Conservation (phyloP, 345 rosid genomes). For the Heritiera littoralis region DNA sequence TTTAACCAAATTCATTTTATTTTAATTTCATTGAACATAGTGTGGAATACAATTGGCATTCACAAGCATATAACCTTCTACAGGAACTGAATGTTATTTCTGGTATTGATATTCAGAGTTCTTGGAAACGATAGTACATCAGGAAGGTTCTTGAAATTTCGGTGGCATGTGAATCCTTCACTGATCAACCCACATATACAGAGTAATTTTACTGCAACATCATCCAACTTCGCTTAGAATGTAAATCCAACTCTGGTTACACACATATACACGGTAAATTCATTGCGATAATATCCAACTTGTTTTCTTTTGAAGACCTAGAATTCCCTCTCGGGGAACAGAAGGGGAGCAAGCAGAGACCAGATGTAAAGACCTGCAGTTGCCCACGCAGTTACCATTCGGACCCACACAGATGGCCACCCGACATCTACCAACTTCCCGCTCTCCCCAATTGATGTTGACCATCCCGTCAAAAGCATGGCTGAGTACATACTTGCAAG, state of each 20-base stretch:
- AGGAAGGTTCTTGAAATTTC: no score
- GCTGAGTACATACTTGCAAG: constrained; percentile 99
- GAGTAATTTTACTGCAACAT: not conserved
- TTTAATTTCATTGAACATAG: not conserved
- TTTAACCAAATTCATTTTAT: not conserved
- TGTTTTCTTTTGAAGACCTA: constrained; percentile 30
- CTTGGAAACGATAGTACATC: not conserved
- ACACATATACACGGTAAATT: not conserved
- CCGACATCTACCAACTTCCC: constrained; percentile 95
- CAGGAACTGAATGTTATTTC: not conserved
- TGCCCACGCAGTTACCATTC: constrained; percentile 83
- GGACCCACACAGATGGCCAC: constrained; percentile 96
- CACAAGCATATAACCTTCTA: not conserved
- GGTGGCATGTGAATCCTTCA: no score
- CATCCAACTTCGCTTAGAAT: not conserved
- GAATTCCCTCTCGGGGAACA: constrained; percentile 95
- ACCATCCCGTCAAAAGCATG: constrained; percentile 98
- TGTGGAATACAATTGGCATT: not conserved
- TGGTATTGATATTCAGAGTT: not conserved
- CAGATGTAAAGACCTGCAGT: constrained; percentile 88
- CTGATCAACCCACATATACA: no score
- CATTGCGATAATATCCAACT: not conserved
- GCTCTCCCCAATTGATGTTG: constrained; percentile 94
- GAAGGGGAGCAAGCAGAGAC: constrained; percentile 85
- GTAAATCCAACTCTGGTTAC: not conserved